Evolutionary conservation across 2,329 filamentous ascomycete genomes (phyloP).

Genomic region (Fusarium tuaranense): DNA sequence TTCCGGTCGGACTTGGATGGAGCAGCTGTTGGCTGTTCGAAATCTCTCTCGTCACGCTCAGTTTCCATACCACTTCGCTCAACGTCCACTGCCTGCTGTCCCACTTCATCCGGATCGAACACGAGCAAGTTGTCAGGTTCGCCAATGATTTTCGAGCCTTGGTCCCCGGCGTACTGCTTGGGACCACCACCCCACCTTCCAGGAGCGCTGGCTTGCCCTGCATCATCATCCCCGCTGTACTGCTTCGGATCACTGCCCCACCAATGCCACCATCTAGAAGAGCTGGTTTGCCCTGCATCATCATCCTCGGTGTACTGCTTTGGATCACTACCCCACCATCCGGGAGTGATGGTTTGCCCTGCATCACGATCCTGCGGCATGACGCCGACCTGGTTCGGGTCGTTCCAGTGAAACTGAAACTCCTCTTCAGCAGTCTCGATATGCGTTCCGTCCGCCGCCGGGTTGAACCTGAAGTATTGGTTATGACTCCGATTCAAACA

Average conservation of each 20-base stretch:
- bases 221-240: neutral
- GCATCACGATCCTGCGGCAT: neutral
- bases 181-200: neutral
- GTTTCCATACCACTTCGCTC: neutral
- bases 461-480: neutral
- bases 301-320: neutral
- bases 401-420: neutral
- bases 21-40: neutral
- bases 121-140: neutral
- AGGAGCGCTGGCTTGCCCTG: neutral
- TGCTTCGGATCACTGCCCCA: neutral
- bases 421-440: neutral
- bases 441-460: neutral
- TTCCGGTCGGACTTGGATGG: neutral
- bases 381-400: neutral
- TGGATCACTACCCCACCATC: neutral
- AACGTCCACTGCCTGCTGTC: neutral
- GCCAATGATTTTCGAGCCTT: neutral
- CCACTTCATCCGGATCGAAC: neutral
- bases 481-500: neutral
- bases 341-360: neutral
- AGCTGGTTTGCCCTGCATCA: neutral
- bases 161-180: neutral
- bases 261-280: neutral
- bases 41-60: neutral